These are phyloP conservation scores for Suillus variegatus DNA, from an alignment of 768 basidiomycete species.

Conservation along the genomic window DNA sequence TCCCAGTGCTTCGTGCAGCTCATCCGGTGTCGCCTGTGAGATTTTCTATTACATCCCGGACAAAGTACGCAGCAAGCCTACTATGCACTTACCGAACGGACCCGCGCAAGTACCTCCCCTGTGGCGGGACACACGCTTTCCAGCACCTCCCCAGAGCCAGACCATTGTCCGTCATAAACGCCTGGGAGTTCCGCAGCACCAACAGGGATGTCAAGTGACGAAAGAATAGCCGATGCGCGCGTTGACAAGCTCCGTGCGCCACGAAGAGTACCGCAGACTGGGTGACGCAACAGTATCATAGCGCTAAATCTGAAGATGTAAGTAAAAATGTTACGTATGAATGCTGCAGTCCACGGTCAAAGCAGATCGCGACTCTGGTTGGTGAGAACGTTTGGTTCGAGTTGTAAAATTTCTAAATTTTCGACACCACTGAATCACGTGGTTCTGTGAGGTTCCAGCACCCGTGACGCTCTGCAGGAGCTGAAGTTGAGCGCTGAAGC, in stretches of 20 bases:
- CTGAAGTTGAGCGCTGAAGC: neutral
- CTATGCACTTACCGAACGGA: conserved; percentile 59
- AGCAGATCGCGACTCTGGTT: neutral
- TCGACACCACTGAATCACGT: neutral
- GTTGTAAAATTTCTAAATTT: neutral
- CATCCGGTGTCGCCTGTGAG: conserved; percentile 64
- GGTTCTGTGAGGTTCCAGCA: neutral
- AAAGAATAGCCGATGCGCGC: conserved; percentile 69
- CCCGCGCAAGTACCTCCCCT: conserved; percentile 77
- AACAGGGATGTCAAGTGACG: conserved; percentile 59
- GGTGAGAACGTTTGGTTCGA: neutral
- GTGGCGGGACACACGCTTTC: conserved; percentile 83
- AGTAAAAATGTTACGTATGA: neutral
- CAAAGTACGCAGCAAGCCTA: conserved; percentile 2
- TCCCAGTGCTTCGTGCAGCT: conserved; percentile 68
- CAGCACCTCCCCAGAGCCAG: conserved; percentile 68
- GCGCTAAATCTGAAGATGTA: neutral
- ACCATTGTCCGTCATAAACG: conserved; percentile 84
- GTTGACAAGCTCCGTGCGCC: conserved; percentile 48
- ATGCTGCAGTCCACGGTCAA: neutral
- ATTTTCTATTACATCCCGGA: conserved; percentile 15
- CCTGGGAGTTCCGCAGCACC: conserved; percentile 61
- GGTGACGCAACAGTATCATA: conserved; percentile 27
- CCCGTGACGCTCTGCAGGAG: neutral
- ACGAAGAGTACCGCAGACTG: conserved; percentile 12